Evolutionary conservation across 75 land plant genomes (phyloP).

Genomic region (Picea sitchensis): DNA sequence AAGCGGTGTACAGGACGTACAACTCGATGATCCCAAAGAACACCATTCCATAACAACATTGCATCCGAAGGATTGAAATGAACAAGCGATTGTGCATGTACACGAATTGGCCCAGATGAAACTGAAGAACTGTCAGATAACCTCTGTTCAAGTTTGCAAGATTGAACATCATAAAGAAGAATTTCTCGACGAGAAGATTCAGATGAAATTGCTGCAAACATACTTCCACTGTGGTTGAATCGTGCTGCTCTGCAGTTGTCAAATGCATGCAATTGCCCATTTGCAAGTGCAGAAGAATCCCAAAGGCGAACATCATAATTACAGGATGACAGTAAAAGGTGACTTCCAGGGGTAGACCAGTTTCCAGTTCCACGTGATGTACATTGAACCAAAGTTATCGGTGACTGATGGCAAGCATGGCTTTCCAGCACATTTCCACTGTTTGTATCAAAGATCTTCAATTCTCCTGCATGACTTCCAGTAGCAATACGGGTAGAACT

Average conservation of each 20-base stretch:
- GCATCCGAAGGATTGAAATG: conserved; percentile 90
- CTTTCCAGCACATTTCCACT: conserved; percentile 69
- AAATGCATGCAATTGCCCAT: conserved; percentile 72
- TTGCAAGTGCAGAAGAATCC: conserved; percentile 68
- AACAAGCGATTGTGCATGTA: conserved; percentile 58
- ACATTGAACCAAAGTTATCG: conserved; percentile 66
- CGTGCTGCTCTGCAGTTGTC: conserved; percentile 83
- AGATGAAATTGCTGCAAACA: conserved; percentile 74
- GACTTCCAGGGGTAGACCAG: conserved; percentile 34
- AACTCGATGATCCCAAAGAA: conserved; percentile 91
- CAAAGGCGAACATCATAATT: conserved; percentile 78
- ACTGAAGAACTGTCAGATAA: conserved; percentile 49
- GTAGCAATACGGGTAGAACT: conserved; percentile 68
- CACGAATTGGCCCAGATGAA: conserved; percentile 44
- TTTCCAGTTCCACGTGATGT: conserved; percentile 18
- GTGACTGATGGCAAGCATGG: conserved; percentile 62
- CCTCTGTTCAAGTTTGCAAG: conserved; percentile 51
- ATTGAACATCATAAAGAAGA: conserved; percentile 75
- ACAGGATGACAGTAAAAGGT: conserved; percentile 82
- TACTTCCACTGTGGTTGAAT: conserved; percentile 74
- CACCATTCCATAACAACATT: conserved; percentile 94
- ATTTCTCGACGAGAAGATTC: conserved; percentile 67
- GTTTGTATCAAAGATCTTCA: conserved; percentile 83
- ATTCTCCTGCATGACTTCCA: conserved; percentile 88
- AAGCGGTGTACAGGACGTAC: conserved; percentile 77